These are phyloP conservation scores for Paratinospora sagittata DNA, from an alignment of 164 flowering plant species.

Conservation along the genomic window DNA sequence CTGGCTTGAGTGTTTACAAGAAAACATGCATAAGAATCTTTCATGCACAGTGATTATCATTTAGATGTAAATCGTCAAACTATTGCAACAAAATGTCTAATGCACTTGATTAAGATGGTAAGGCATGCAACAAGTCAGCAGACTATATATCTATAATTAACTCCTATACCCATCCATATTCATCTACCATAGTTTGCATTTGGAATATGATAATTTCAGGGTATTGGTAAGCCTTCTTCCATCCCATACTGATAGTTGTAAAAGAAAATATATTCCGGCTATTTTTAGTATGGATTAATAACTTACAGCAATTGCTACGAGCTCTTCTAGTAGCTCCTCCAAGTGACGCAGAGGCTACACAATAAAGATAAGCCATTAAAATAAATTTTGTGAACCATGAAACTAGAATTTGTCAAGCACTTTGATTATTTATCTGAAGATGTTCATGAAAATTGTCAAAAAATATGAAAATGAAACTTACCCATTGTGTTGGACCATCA, in stretches of 20 bases:
- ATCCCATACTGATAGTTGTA: no score
- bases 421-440: not conserved
- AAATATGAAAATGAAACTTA: slow-evolving; percentile 26
- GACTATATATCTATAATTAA: not conserved
- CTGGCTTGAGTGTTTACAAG: no score
- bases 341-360: slow-evolving; percentile 64
- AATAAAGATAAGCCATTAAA: slow-evolving; percentile 8
- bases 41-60: no score
- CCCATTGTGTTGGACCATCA: slow-evolving; percentile 99
- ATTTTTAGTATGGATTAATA: not conserved
- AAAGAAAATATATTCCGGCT: not conserved
- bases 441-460: not conserved
- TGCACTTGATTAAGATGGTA: not conserved
- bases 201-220: not conserved
- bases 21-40: no score
- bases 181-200: not conserved
- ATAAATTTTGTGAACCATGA: not conserved
- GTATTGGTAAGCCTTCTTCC: not conserved
- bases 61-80: no score
- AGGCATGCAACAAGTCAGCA: not conserved
- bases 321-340: slow-evolving; percentile 77
- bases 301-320: slow-evolving; percentile 70
- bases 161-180: not conserved
- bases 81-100: no score
- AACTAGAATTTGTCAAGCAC: not conserved